These are phyloP conservation scores for Ustilago trichophora DNA, from an alignment of 1,284 basidiomycete genomes.

Conservation along the genomic window DNA sequence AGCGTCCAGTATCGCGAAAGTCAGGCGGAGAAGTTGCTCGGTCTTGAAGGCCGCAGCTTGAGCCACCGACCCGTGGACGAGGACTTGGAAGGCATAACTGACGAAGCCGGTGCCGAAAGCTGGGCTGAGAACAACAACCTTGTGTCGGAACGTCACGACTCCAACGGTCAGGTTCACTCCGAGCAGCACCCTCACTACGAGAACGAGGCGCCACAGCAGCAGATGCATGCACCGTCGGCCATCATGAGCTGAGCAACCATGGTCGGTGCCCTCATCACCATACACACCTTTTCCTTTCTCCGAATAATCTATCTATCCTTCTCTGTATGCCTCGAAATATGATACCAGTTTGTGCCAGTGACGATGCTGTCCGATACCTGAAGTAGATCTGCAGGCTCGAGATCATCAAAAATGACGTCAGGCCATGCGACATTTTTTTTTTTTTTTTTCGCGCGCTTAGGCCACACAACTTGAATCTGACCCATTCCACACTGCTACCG, in stretches of 20 bases:
- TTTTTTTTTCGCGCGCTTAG: not conserved
- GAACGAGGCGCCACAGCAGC: not conserved
- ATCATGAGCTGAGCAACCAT: constrained; percentile 13
- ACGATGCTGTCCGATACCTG: too few relatives aligned
- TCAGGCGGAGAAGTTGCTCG: constrained; percentile 44
- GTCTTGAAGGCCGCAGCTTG: constrained; percentile 40
- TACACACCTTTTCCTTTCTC: not conserved
- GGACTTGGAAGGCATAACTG: constrained; percentile 33
- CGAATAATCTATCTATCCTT: not conserved
- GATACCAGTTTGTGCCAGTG: too few relatives aligned
- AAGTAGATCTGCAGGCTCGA: too few relatives aligned
- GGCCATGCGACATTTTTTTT: too few relatives aligned
- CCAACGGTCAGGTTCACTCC: constrained; percentile 8
- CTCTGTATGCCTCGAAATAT: not conserved
- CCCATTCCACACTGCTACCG: too few relatives aligned
- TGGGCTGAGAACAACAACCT: constrained; percentile 13
- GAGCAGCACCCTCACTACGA: not conserved
- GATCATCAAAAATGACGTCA: too few relatives aligned
- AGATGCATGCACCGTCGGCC: constrained; percentile 8
- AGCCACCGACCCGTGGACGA: constrained; percentile 33
- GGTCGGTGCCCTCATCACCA: not conserved
- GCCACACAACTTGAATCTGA: not conserved
- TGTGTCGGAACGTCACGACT: not conserved
- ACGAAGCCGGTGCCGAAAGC: constrained; percentile 4
- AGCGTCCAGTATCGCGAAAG: constrained; percentile 39